These are phyloP conservation scores for Plasmodium sp. DNA, from an alignment of 169 alveolate genomes.

Conservation along the genomic window DNA sequence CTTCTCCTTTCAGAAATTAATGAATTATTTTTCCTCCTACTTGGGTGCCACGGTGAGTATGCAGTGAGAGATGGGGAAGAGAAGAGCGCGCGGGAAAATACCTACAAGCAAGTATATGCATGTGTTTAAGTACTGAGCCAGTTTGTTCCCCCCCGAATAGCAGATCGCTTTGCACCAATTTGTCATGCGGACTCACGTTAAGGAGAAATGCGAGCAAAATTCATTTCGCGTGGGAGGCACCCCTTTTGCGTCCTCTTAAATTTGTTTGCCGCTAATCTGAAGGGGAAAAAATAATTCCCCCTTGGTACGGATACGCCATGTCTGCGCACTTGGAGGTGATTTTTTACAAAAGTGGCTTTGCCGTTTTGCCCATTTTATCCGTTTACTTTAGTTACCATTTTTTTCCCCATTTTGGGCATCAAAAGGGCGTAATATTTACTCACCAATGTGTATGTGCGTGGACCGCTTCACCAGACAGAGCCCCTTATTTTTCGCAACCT, in stretches of 20 bases:
- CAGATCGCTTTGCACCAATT: neutral
- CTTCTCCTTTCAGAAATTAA: conserved; percentile 47
- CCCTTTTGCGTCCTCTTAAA: neutral
- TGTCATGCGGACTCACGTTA: neutral
- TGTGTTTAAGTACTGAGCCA: neutral
- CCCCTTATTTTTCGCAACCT: neutral
- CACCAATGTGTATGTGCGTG: neutral
- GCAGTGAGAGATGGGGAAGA: neutral
- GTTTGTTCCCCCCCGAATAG: neutral
- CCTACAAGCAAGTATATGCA: neutral
- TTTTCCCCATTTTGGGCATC: neutral
- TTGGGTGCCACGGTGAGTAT: conserved; percentile 29
- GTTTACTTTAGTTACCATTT: neutral
- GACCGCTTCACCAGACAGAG: neutral
- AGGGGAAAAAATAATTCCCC: neutral
- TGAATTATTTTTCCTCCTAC: conserved; percentile 71
- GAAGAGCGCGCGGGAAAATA: neutral
- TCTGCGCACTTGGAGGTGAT: neutral
- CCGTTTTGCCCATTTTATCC: neutral
- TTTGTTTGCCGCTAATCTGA: neutral
- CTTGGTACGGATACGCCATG: neutral
- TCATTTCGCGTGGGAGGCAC: neutral
- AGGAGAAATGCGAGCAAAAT: neutral
- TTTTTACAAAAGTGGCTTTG: neutral
- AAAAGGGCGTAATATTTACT: neutral